These are phyloP conservation scores for Pontederia paniculata DNA, from an alignment of 176 grass and related monocot genomes.

Conservation along the genomic window DNA sequence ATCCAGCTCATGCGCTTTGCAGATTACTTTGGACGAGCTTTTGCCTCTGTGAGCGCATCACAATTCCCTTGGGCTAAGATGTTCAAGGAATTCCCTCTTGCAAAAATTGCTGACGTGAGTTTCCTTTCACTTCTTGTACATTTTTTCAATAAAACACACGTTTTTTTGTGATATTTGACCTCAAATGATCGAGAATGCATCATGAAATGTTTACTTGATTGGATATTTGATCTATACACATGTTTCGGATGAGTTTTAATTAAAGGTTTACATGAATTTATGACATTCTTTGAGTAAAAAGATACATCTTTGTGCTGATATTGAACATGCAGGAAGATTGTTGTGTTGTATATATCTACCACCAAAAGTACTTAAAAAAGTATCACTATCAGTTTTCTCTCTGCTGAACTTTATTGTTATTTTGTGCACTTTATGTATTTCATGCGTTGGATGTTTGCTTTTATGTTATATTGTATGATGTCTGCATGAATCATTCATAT, in stretches of 20 bases:
- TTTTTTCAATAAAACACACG: background rate
- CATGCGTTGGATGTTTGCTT: too few species aligned
- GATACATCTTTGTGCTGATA: too few species aligned
- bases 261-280: background rate
- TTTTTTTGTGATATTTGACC: background rate
- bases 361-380: too few species aligned
- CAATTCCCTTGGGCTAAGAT: conserved; percentile 91
- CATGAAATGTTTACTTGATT: too few species aligned
- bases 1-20: conserved; percentile 98
- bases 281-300: background rate
- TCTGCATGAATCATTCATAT: too few species aligned
- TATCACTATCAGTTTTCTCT: too few species aligned
- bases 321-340: too few species aligned
- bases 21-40: conserved; percentile 76
- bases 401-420: too few species aligned
- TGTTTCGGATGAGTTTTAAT: too few species aligned
- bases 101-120: conserved; percentile 79
- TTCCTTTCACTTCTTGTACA: background rate
- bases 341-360: too few species aligned
- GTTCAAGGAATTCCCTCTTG: conserved; percentile 76
- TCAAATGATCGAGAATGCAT: background rate
- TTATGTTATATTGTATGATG: too few species aligned
- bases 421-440: too few species aligned
- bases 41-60: conserved; percentile 40
- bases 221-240: background rate